Base-by-base conservation (phyloP, 2,329 filamentous ascomycete genomes). In the Fonsecaea pugnacius region DNA sequence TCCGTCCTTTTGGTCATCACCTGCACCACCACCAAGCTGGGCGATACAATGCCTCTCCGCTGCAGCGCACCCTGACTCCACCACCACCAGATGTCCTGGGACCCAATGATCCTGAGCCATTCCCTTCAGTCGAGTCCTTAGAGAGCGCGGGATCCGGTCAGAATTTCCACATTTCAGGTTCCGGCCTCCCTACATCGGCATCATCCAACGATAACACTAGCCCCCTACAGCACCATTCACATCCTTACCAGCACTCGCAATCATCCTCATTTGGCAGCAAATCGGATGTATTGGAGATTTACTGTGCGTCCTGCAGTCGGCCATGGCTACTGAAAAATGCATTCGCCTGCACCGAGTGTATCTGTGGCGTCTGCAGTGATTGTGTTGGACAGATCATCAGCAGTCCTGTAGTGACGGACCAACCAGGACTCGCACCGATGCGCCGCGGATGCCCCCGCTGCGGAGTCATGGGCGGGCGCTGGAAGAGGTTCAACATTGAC, bases 331-430 rank as follows among this genome's bases (percentile, higher is more conserved):
- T 98, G 30, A 89, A 88, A 72, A 90, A 94, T 72, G 95, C 91
- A 36, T 97, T 92, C 74, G 94, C 94, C 24, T 98, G 94, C 76
- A 96, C 93, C 1, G 93, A 97, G 77, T 98, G 95, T 76, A 96
- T 98, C 68, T 96, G 92, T 75, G 94, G 93, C 16, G 85, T 98
- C 56, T 98, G 95, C 77, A 87, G 89, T 68, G 87, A 92, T 64
- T 98, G 94, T 73, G 92, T 97, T 63, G 73, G 74, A 60, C 74
- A 78, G 74, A 79, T 80, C 69, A 76, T 79, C 58, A 73, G 75
- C 67, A 78, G 78, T 64, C 77, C 78, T 21, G 74, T 78, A 0
- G 71, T 75, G 16, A 70, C 68, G 35, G 70, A 70, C 64, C 71
- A 72, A 65, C 70, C 72, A 63, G 70, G 71, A 63, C 64, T 65